Base-by-base conservation (phyloP, 768 basidiomycete genomes). In the Tephrocybe sp. region DNA sequence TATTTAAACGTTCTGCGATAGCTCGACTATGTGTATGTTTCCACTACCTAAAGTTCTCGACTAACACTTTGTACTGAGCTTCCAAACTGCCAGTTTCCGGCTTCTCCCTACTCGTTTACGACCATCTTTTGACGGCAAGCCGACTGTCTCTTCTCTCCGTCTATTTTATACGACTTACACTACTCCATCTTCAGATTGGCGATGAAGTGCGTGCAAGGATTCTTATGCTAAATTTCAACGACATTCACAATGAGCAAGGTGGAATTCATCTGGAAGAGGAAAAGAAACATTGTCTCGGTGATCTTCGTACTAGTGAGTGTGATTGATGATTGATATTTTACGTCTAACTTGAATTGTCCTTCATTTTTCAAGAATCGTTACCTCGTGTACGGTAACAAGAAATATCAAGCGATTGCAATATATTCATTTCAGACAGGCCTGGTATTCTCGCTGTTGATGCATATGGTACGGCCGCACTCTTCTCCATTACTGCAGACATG, bases 201-300 rank as follows among this genome's bases (percentile, higher is more conserved):
- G 45, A 54, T n/a, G 52, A 57, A 40, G 56, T 57, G 14, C n/a
- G 46, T 45, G 5, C 7, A 22, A n/a, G 16, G 9, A 16, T 3
- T 19, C 46, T 20, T 19, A 30, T 23, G n/a, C n/a, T n/a, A 7
- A 7, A 16, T 46, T n/a, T 5, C 19, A 26, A 20, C 12, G 10
- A 7, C 14, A 33, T 19, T 50, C 33, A 46, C 26, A 17, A 31
- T 26, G 11, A 14, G 13, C 10, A 49, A 46, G 56, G 16, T 57
- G 1, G 49, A 53, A 19, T 53, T 51, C 17, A 49, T 57, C 12
- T 57, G 56, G 56, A 51, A 13, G n/a, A 51, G 48, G 40, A 53
- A 39, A 9, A 51, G 39, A 39, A 57, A 42, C 32, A 23, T 45
- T 4, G 40, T 54, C 5, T 54, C 52, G 13, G 33, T 19, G 1